These are phyloP conservation scores for Mycocentrospora acerina DNA, from an alignment of 2,329 filamentous ascomycete species.

Conservation along the genomic window DNA sequence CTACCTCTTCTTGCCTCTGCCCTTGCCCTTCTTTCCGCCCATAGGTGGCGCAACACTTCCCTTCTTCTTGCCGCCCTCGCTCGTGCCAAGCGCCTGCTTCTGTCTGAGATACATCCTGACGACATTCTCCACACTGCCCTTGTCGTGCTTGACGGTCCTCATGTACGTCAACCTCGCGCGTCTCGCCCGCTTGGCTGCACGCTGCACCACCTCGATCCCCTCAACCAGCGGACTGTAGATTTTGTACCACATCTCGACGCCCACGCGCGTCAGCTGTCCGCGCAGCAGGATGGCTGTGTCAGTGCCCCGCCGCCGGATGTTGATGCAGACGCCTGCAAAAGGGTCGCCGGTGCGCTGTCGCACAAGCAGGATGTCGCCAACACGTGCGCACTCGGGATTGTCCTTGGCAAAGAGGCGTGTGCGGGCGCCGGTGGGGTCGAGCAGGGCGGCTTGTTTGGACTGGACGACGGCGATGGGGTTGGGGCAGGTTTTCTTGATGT, in stretches of 20 bases:
- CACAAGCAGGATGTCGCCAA: conserved; percentile 89
- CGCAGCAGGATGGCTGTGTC: conserved; percentile 87
- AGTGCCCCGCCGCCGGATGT: conserved; percentile 79
- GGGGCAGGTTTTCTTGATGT: conserved; percentile 58
- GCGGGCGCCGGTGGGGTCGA: conserved; percentile 84
- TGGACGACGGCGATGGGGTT: conserved; percentile 71
- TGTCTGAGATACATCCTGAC: conserved; percentile 40
- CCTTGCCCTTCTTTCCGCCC: conserved; percentile 33
- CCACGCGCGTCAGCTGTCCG: conserved; percentile 80
- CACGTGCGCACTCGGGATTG: conserved; percentile 76
- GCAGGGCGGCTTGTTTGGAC: conserved; percentile 66
- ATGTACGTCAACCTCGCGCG: conserved; percentile 89
- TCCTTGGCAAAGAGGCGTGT: conserved; percentile 75
- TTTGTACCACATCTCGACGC: conserved; percentile 98
- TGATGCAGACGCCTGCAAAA: conserved; percentile 84
- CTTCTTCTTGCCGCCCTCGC: conserved; percentile 33
- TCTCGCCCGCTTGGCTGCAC: conserved; percentile 78
- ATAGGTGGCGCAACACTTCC: conserved; percentile 20
- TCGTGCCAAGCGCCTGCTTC: conserved; percentile 38
- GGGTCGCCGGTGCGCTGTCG: conserved; percentile 83
- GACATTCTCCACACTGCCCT: conserved; percentile 42
- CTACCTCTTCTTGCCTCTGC: conserved; percentile 34
- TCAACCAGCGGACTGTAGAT: conserved; percentile 86
- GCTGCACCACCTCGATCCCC: conserved; percentile 91
- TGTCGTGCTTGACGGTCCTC: conserved; percentile 53